Evolutionary conservation across 805 yeast genomes (phyloP), one percentile per base, ranked within the genome.

Genomic region (Saccharomycopsis schoenii): DNA sequence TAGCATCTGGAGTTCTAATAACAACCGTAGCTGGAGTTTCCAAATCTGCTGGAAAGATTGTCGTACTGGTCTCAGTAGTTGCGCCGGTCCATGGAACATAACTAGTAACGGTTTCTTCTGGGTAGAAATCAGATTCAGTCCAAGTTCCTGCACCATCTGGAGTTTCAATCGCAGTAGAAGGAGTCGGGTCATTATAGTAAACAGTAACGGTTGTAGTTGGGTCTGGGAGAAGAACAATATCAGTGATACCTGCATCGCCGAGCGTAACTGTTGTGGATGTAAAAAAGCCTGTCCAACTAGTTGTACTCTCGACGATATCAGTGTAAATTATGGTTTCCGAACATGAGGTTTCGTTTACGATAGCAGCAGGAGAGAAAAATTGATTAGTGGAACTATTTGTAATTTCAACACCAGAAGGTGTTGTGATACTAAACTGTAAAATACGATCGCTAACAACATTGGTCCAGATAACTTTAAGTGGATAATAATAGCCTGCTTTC

Each of bases 401-500:
- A 52, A 52, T n/a, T 1, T 37, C 40, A 15, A 51, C 29, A 11
- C 58, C 61, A 21, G 37, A n/a, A 42, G 61, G 64, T 17, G 55
- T 56, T 24, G 55, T 52, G 19, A 57, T 25, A 29, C 19, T 17
- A 47, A 67, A 66, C 4, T 63, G 43, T 25, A 68, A 61, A 11
- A 58, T 60, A 37, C 67, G 57, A 14, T 63, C 10, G n/a, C 21
- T 41, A 41, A 58, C 60, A 47, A 65, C 61, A 56, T 72, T 71
- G 21, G 65, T 62, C 40, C 59, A 68, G 12, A 68, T 66, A 19
- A 71, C 59, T 60, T 71, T 67, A 1, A 70, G 58, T 12, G 75
- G 75, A 60, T 72, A 72, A 59, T 66, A 68, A 39, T 59, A 57
- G n/a, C 74, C 74, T 2, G 63, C 67, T 2, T 60, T 42, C 50